Base-by-base conservation (phyloP, 192 early-diverging fungal genomes). In the Chytriomyces sp. region DNA sequence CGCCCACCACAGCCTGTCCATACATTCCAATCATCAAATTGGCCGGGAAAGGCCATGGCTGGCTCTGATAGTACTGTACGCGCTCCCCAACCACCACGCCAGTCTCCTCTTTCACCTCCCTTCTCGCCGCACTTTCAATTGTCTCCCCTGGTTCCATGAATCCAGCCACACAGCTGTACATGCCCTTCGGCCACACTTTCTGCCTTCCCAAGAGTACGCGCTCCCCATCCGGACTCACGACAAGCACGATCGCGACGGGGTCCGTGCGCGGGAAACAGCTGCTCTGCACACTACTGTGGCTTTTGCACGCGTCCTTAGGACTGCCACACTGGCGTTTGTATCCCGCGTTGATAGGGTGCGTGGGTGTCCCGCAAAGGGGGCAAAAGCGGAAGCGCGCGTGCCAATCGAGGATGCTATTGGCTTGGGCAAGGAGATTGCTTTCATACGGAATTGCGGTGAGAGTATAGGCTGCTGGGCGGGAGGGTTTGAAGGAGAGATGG, bases 31-130 rank as follows among this genome's bases (percentile, higher is more conserved):
- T 37, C 85, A 89, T 89, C 40, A 89, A 66, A 25, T 78, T 72
- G 34, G 77, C 73, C 3, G 87, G 87, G 68, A 88, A 88, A 32
- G 87, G 85, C 87, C 87, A 89, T 26, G 86, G 86, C 74, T 89
- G 87, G 7, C 77, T 80, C 12, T 69, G 71, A 74, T 83, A 82
- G 67, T 86, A 88, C 31, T 70, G 41, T 0, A 88, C 81, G 17
- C 71, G 52, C 7, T 30, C 33, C 19, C 72, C 74, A 30, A 88
- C 63, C n/a, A 49, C 37, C 39, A 88, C 65, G 36, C 77, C 77
- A 3, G 80, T 78, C 63, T 88, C 87, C 64, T 88, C 87, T 36
- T 59, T 61, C 3, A 75, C 85, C 64, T 88, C 87, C 12, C 87
- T 56, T 5, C 74, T 39, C 7, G 71, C 72, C 4, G 80, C 63